These are phyloP conservation scores for Trichoderma guizhouense DNA, from an alignment of 2,329 filamentous ascomycete species.

Conservation along the genomic window DNA sequence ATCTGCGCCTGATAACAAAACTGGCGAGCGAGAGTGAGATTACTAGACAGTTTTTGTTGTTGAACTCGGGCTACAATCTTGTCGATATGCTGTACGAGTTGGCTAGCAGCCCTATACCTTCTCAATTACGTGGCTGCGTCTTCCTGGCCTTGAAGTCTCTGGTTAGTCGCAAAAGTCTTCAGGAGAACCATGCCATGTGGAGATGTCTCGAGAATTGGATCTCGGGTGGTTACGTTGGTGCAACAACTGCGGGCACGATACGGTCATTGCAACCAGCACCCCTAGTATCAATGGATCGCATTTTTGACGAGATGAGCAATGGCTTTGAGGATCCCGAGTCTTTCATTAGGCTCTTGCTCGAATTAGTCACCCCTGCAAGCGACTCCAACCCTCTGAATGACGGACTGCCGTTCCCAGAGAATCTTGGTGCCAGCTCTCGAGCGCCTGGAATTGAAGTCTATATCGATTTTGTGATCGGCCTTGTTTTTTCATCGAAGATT, in stretches of 20 bases:
- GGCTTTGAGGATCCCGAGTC: slow-evolving; percentile 83
- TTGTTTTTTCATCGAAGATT: slow-evolving; percentile 67
- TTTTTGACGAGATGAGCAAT: slow-evolving; percentile 70
- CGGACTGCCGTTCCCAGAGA: slow-evolving; percentile 80
- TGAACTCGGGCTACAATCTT: slow-evolving; percentile 62
- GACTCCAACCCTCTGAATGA: slow-evolving; percentile 65
- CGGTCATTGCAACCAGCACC: slow-evolving; percentile 32
- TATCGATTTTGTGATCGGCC: slow-evolving; percentile 83
- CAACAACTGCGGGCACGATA: slow-evolving; percentile 31
- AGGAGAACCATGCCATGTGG: slow-evolving; percentile 75
- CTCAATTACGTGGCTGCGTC: slow-evolving; percentile 75
- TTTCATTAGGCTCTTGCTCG: slow-evolving; percentile 73
- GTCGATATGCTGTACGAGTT: slow-evolving; percentile 74
- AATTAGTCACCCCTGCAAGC: slow-evolving; percentile 64
- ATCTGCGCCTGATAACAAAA: slow-evolving; percentile 82
- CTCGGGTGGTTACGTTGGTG: slow-evolving; percentile 53
- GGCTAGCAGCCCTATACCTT: slow-evolving; percentile 71
- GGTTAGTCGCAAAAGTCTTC: slow-evolving; percentile 67
- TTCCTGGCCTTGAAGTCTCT: slow-evolving; percentile 76
- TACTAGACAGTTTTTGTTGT: slow-evolving; percentile 71
- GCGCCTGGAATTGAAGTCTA: slow-evolving; percentile 85
- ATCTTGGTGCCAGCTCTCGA: slow-evolving; percentile 71
- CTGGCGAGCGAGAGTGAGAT: slow-evolving; percentile 70
- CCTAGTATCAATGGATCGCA: slow-evolving; percentile 54
- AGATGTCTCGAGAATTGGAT: slow-evolving; percentile 75